phyloP scores from a whole-genome alignment of 129 eudicot species.

The Chrysanthemum seticuspe region DNA sequence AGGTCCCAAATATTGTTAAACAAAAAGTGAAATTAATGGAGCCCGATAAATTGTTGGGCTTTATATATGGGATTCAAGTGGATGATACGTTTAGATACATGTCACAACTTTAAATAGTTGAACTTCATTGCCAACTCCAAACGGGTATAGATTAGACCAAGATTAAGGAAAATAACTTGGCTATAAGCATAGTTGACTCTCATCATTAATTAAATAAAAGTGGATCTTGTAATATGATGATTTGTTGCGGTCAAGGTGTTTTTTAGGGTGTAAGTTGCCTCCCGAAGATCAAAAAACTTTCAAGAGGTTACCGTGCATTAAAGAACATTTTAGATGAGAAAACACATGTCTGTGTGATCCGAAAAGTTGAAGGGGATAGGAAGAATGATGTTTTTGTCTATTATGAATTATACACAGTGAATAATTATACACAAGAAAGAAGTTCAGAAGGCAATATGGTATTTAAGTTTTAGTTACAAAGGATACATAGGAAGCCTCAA shows the following conservation, averaged over 20 bases:
- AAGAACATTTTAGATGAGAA: conserved; percentile 33
- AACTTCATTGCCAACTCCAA: conserved; percentile 45
- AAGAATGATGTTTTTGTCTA: conserved; percentile 21
- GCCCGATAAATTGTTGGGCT: conserved; percentile 30
- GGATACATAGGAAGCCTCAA: conserved; percentile 32
- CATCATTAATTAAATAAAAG: conserved; percentile 42
- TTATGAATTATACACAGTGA: conserved; percentile 39
- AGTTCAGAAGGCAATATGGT: conserved; percentile 41
- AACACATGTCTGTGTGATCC: conserved; percentile 34
- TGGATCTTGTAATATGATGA: conserved; percentile 24
- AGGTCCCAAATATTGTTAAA: conserved; percentile 32
- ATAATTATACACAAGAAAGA: conserved; percentile 27
- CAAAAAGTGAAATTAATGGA: conserved; percentile 23
- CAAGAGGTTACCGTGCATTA: conserved; percentile 43
- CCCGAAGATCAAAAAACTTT: conserved; percentile 43
- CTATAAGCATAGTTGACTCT: conserved; percentile 53
- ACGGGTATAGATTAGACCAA: conserved; percentile 51
- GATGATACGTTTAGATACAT: conserved; percentile 44
- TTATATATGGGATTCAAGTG: conserved; percentile 47
- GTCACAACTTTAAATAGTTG: conserved; percentile 48
- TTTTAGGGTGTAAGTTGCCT: background rate
- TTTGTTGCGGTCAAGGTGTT: conserved; percentile 63
- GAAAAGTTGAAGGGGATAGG: background rate
- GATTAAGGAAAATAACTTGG: conserved; percentile 31
- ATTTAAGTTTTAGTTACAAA: conserved; percentile 42